Percentiles rank a stretch among this genome's conserved stretches.
These are phyloP conservation scores for Coemansia sp. DNA, from an alignment of 192 early-diverging fungal species.

Conservation along the genomic window DNA sequence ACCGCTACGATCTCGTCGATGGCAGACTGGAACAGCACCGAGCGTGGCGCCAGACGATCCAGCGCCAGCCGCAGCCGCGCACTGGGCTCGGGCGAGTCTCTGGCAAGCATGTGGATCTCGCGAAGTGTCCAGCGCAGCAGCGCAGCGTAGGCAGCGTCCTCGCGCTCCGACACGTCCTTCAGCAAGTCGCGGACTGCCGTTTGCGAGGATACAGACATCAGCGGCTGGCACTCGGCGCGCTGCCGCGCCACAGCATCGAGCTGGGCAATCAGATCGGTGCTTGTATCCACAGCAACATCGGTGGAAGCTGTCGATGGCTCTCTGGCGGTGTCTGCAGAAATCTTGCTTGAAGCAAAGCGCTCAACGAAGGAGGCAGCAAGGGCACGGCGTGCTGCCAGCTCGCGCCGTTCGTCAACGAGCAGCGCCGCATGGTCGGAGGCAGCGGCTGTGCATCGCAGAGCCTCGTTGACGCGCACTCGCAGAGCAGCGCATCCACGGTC, in stretches of 20 bases:
- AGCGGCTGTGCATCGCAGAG: constrained; percentile 20
- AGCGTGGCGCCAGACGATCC: constrained; percentile 18
- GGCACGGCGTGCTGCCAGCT: constrained; percentile 4
- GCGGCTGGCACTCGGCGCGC: constrained; percentile 27
- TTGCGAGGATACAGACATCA: constrained; percentile 18
- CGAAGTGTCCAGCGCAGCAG: constrained; percentile 40
- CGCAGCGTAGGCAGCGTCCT: constrained; percentile 20
- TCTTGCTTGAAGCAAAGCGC: constrained; percentile 14
- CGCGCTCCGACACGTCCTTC: constrained; percentile 18
- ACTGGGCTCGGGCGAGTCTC: constrained; percentile 29
- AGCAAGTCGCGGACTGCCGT: constrained; percentile 27
- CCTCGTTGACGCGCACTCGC: constrained; percentile 19
- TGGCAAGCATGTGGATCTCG: constrained; percentile 17
- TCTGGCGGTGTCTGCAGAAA: no score
- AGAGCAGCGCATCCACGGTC: constrained; percentile 23
- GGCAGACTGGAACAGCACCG: constrained; percentile 26
- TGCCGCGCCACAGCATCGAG: constrained; percentile 15
- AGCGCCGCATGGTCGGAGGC: constrained; percentile 21
- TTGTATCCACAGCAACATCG: background rate
- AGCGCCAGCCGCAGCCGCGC: constrained; percentile 24
- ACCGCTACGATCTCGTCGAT: constrained; percentile 13
- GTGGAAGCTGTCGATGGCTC: background rate
- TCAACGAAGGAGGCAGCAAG: constrained; percentile 20
- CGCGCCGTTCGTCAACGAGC: constrained; percentile 34
- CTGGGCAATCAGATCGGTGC: constrained; percentile 10